Evolutionary conservation across 2,329 filamentous ascomycete species (phyloP).

Genomic region (Xylaria sp.): DNA sequence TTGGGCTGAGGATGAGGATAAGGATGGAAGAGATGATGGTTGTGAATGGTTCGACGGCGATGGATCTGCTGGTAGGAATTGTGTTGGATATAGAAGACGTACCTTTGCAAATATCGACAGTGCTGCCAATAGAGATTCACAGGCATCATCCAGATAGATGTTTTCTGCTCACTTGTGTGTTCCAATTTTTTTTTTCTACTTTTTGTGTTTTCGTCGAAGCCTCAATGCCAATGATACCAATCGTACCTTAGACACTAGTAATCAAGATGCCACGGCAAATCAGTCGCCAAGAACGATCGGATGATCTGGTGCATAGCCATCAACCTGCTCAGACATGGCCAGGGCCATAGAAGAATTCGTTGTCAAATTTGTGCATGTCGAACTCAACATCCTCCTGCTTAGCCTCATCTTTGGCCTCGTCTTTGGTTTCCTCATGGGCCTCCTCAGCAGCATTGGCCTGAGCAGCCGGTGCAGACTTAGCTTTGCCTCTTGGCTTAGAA

Average conservation of each 20-base stretch:
- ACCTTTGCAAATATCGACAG: slow-evolving; percentile 10
- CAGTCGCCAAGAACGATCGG: neutral
- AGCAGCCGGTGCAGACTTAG: neutral
- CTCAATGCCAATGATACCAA: too few relatives aligned
- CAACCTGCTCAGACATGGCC: neutral
- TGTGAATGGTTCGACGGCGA: neutral
- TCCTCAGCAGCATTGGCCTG: too few relatives aligned
- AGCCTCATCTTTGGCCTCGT: slow-evolving; percentile 7
- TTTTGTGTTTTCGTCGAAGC: neutral
- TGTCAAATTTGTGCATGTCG: too few relatives aligned
- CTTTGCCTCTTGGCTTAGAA: neutral
- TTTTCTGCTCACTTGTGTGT: neutral
- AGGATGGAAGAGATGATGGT: neutral
- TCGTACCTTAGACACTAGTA: too few relatives aligned
- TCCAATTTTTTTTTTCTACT: neutral
- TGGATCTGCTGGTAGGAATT: neutral
- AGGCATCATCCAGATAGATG: neutral
- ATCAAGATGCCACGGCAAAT: too few relatives aligned
- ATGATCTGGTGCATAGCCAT: too few relatives aligned
- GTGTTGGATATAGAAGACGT: neutral
- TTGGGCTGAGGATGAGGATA: neutral
- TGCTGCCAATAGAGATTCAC: neutral
- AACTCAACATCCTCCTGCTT: neutral
- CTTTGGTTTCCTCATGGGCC: neutral
- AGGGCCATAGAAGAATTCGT: neutral